Base-by-base conservation (phyloP, 768 basidiomycete species). In the Albatrellus ellisii region DNA sequence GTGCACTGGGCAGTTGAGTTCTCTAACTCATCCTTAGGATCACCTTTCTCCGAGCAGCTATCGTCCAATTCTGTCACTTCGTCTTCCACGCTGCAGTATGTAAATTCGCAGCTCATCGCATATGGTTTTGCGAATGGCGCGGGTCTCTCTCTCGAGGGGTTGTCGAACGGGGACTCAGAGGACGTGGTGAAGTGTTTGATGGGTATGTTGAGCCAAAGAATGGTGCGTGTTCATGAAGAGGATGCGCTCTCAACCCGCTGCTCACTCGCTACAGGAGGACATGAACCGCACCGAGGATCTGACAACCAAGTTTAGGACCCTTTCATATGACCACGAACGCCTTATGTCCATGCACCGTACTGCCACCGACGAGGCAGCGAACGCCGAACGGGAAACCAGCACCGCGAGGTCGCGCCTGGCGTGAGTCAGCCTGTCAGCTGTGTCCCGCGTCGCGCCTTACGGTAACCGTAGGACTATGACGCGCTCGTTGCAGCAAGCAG, bases 271-370 rank as follows among this genome's bases (percentile, higher is more conserved):
- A 15, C 48, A 77, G 76, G 67, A 78, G 53, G 88, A 91, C 57
- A 82, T 89, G 75, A 63, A 72, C 8, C 66, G 75, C n/a, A 75
- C 79, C 26, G 88, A 91, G 53, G 76, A 83, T 9, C 52, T 89
- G 4, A 70, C 76, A 0, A 77, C 82, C 0, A 85, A 84, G 51
- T 58, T 83, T 14, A 69, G 84, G 18, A 88, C 83, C 2, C 63
- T 89, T 1, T 72, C 74, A 2, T 90, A 91, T 46, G 88, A 91
- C 50, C 69, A 86, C 45, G 85, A 88, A 54, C 71, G 88, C 10
- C 66, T 89, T 46, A 61, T 62, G 26, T 70, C 73, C 1, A 75
- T 87, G 70, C 68, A 87, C 54, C 63, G 65, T 14, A 55, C 65
- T 8, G 70, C 74, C 10, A 65, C 62, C 4, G 85, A 85, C 36